phyloP scores from a whole-genome alignment of 2,329 filamentous ascomycete species.

The Monosporascus sp. region DNA sequence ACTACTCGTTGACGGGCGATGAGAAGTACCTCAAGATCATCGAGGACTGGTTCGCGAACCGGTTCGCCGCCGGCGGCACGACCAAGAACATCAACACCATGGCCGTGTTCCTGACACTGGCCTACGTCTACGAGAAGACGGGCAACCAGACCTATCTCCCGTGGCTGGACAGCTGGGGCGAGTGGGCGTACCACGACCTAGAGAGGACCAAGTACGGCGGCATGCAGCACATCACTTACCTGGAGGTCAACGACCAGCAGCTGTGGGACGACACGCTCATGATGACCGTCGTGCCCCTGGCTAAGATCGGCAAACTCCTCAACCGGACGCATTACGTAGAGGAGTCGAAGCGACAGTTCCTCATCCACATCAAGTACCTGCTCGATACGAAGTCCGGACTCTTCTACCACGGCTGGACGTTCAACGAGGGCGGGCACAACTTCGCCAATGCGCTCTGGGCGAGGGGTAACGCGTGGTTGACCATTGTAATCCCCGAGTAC shows the following conservation, averaged over 20 bases:
- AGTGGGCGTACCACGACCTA: conserved; percentile 76
- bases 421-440: conserved; percentile 60
- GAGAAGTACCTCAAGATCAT: conserved; percentile 58
- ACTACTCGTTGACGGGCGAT: conserved; percentile 67
- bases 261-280: conserved; percentile 83
- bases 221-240: conserved; percentile 73
- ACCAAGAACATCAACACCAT: conserved; percentile 87
- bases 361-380: conserved; percentile 73
- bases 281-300: conserved; percentile 79
- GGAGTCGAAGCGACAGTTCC: conserved; percentile 72
- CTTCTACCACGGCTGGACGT: conserved; percentile 81
- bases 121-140: conserved; percentile 72
- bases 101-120: conserved; percentile 70
- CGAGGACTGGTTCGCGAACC: conserved; percentile 65
- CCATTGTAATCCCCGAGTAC: conserved; percentile 78
- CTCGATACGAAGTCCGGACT: conserved; percentile 67
- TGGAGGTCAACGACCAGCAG: conserved; percentile 65
- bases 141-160: conserved; percentile 63
- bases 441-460: conserved; percentile 55
- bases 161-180: conserved; percentile 76
- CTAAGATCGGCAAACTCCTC: conserved; percentile 71
- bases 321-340: conserved; percentile 66
- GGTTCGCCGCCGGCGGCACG: conserved; percentile 65
- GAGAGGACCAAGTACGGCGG: conserved; percentile 64
- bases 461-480: conserved; percentile 67